Percentiles rank a stretch among this genome's conserved stretches.
phyloP scores from a whole-genome alignment of 495 filamentous ascomycete species.

The Penicillium nucicola region DNA sequence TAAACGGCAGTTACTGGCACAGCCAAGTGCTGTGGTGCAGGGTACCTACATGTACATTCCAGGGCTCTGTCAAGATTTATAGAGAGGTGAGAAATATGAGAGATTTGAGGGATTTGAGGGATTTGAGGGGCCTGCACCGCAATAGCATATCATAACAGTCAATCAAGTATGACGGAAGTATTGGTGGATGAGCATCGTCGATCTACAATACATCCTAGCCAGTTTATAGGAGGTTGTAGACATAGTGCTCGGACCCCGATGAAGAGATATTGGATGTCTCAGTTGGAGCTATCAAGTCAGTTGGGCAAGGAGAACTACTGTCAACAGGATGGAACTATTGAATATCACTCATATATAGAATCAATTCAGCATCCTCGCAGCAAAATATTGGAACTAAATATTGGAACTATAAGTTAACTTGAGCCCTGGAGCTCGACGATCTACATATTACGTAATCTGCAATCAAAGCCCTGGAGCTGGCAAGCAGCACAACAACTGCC shows the following conservation, averaged over 20 bases:
- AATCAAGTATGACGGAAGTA: too few species aligned
- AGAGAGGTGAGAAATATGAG: too few species aligned
- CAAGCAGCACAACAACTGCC: conserved; percentile 15
- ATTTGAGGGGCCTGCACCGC: too few species aligned
- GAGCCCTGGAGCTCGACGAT: conserved; percentile 5
- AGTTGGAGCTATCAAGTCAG: not conserved
- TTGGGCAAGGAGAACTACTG: not conserved
- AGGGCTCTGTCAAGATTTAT: not conserved
- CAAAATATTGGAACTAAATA: not conserved
- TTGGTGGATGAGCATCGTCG: not conserved
- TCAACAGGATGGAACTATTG: not conserved
- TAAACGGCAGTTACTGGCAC: not conserved
- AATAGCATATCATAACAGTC: too few species aligned
- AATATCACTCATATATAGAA: not conserved
- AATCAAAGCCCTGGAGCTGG: too few species aligned
- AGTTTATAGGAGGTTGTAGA: not conserved
- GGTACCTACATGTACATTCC: not conserved
- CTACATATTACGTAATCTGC: conserved; percentile 19
- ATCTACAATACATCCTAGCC: too few species aligned
- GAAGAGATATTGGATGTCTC: conserved; percentile 9
- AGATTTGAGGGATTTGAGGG: too few species aligned
- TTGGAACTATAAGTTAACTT: too few species aligned
- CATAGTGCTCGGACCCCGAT: conserved; percentile 1
- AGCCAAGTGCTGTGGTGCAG: too few species aligned
- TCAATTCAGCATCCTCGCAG: not conserved